Base-by-base conservation (phyloP, 2,329 filamentous ascomycete species). In the Colletotrichum magnum region DNA sequence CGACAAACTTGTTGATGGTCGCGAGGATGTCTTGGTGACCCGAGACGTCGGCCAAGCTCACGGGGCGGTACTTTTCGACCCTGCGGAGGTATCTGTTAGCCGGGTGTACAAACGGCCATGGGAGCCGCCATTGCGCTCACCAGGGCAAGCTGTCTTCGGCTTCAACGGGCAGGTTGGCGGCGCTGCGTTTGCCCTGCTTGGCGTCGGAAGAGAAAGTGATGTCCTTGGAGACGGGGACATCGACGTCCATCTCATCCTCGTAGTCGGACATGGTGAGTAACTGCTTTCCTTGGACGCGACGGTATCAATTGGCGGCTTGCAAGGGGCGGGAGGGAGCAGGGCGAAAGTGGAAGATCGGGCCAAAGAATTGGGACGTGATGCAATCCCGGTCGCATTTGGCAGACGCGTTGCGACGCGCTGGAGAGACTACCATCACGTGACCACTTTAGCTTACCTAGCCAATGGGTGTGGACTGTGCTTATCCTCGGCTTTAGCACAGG, bases 1-100 rank as follows among this genome's bases (percentile, higher is more conserved):
- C 95, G 78, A 99, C 90, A 76, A 99, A 99, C 79, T 95, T 96
- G 86, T 98, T 98, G 84, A 99, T 97, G 2, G 96, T 99, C 5
- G 95, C 91, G 72, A 99, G 90, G 77, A 99, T 98, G 81, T 99
- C 96, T 78, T 98, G 93, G 81, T 99, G 96, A 21, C 96, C 96
- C 3, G 94, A 97, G 67, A 99, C 96, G 81, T 99, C 96, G 74
- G 92, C 90, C 53, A 99, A 89, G 2, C 93, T 94, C 71, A 91
- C 91, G 18, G 96, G 96, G 61, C 96, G 90, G 82, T 98, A 99
- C 78, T 99, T 99, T 79, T 99, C 96, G 9, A 99, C 94, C 95
- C 93, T 94, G 69, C 7, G 16, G 16, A 16, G 10, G 9, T 21
- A n/a, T 3, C 10, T 16, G 45, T 64, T 39, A 56, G 59, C 21